phyloP scores from a whole-genome alignment of 371 early-diverging fungal genomes.

The Vittaforma corneae region DNA sequence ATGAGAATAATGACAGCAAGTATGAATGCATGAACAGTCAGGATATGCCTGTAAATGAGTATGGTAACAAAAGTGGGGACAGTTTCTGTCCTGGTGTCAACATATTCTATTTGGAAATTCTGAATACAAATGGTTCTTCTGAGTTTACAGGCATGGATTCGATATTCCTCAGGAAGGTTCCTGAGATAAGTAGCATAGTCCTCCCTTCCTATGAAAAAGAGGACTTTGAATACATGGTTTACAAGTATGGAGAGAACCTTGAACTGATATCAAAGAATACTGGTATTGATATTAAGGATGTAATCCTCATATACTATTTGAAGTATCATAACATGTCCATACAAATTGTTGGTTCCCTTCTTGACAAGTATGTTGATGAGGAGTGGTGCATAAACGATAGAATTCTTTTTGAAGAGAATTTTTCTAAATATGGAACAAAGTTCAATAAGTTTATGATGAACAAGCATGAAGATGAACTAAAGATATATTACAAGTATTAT shows the following conservation, averaged over 20 bases:
- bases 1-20: neutral
- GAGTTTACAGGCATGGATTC: neutral
- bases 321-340: neutral
- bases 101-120: neutral
- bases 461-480: slow-evolving; percentile 1
- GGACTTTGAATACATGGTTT: slow-evolving; percentile 8
- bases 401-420: neutral
- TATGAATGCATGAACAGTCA: neutral
- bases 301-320: slow-evolving; percentile 6
- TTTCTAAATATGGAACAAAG: neutral
- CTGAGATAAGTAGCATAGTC: neutral
- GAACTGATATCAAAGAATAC: neutral
- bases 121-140: neutral
- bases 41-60: neutral
- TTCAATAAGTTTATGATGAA: neutral
- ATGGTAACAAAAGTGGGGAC: neutral
- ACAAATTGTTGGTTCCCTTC: neutral
- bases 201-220: neutral
- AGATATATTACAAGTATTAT: slow-evolving; percentile 1
- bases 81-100: neutral
- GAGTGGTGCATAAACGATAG: slow-evolving; percentile 6
- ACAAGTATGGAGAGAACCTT: slow-evolving; percentile 1
- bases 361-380: neutral
- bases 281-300: neutral
- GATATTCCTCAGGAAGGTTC: neutral